A percentile compares a stretch with the other conserved stretches of the same genome.
These are phyloP conservation scores for Trichoderma atrobrunneum DNA, from an alignment of 2,329 filamentous ascomycete species.

Conservation along the genomic window DNA sequence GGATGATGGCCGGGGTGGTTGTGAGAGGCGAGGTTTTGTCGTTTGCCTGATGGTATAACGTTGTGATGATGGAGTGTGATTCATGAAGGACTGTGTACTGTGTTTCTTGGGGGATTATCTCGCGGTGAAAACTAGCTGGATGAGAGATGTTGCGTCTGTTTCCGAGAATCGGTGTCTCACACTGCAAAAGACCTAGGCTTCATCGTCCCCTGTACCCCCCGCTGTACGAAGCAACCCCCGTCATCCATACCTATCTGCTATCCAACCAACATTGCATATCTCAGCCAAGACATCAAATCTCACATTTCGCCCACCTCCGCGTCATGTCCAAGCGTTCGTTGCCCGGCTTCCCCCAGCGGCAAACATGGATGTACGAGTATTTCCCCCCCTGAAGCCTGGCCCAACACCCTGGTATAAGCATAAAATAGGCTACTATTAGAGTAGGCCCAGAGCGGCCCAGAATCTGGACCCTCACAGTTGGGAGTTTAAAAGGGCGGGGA, in stretches of 20 bases:
- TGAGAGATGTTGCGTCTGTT: not conserved
- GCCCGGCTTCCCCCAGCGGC: not conserved
- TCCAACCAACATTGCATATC: not conserved
- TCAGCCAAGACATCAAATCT: not conserved
- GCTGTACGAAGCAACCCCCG: not conserved
- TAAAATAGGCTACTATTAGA: not conserved
- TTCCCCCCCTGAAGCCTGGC: not conserved
- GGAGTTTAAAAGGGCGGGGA: not conserved
- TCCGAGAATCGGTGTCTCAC: not conserved
- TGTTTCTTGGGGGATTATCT: not conserved
- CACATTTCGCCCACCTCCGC: too few relatives aligned
- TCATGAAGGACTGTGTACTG: not conserved
- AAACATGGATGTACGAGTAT: not conserved
- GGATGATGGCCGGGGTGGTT: not conserved
- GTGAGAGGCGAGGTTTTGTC: not conserved
- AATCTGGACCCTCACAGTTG: not conserved
- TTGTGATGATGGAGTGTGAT: not conserved
- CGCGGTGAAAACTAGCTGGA: not conserved
- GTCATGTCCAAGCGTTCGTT: not conserved
- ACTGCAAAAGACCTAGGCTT: not conserved
- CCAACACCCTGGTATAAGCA: not conserved
- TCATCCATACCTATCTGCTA: not conserved
- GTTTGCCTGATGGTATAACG: not conserved
- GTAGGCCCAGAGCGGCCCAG: not conserved
- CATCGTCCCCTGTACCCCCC: not conserved